Evolutionary conservation across 2,329 filamentous ascomycete species (phyloP).

Genomic region (Botrytis deweyae): DNA sequence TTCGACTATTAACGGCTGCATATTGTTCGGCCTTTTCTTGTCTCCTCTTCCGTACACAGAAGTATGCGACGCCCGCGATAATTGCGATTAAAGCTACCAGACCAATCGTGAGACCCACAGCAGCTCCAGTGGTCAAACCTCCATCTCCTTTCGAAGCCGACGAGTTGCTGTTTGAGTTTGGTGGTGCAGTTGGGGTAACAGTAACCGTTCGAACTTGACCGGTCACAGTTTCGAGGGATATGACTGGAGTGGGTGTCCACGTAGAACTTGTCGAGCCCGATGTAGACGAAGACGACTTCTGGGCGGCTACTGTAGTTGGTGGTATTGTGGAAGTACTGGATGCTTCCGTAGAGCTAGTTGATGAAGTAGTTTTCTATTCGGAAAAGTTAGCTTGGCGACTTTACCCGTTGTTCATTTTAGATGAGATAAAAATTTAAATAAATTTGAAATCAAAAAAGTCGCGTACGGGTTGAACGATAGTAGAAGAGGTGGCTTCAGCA

Average conservation of each 20-base stretch:
- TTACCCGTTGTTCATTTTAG: neutral
- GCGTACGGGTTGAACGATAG: conserved; percentile 41
- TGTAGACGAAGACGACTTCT: conserved; percentile 20
- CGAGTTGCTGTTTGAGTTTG: conserved; percentile 28
- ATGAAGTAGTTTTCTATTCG: conserved; percentile 3
- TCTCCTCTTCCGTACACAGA: conserved; percentile 47
- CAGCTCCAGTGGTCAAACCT: conserved; percentile 47
- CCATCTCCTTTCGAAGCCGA: conserved; percentile 28
- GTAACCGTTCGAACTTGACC: conserved; percentile 57
- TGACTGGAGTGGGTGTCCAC: conserved; percentile 41
- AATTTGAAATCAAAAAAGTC: conserved; percentile 21
- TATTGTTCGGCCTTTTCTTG: conserved; percentile 44
- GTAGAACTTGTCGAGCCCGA: conserved; percentile 30
- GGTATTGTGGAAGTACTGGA: conserved; percentile 10
- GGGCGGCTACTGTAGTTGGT: conserved; percentile 13
- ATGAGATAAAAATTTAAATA: neutral
- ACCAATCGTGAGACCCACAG: conserved; percentile 55
- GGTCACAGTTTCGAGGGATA: conserved; percentile 54
- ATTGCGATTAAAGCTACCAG: conserved; percentile 48
- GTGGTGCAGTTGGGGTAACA: conserved; percentile 46
- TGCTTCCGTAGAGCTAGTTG: conserved; percentile 16
- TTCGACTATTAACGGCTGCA: conserved; percentile 27
- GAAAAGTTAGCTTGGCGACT: conserved; percentile 12
- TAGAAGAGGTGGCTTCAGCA: conserved; percentile 15
- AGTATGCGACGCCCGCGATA: conserved; percentile 42